Percentiles rank a stretch among this genome's conserved stretches.
Conservation (phyloP, 179 eudicot genomes). For the Carnegiea gigantea region DNA sequence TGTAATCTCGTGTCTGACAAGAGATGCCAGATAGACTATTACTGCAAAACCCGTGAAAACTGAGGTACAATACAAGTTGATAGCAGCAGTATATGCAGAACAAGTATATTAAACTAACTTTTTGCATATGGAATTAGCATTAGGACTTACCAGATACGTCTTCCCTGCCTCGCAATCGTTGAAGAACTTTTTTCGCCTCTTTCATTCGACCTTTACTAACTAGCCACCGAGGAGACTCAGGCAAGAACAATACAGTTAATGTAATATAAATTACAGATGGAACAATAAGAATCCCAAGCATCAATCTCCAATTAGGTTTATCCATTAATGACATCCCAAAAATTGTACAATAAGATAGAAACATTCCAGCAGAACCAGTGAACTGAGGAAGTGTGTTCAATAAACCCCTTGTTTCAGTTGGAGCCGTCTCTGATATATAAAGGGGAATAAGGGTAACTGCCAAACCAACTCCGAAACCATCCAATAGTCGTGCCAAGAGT, state of each 20-base stretch:
- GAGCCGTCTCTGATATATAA: constrained; percentile 88
- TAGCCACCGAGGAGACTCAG: constrained; percentile 98
- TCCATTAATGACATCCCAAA: constrained; percentile 80
- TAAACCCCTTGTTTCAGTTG: constrained; percentile 80
- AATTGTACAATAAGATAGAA: constrained; percentile 70
- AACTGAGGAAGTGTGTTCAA: constrained; percentile 88
- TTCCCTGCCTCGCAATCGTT: constrained; percentile 71
- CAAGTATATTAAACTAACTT: neutral
- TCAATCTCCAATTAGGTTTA: constrained; percentile 80
- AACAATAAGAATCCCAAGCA: constrained; percentile 70
- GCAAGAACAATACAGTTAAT: constrained; percentile 65
- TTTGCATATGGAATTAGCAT: neutral
- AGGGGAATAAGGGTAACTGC: constrained; percentile 75
- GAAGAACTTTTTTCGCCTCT: constrained; percentile 81
- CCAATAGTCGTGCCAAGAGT: constrained; percentile 69
- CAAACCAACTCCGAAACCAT: constrained; percentile 85
- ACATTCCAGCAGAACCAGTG: constrained; percentile 74
- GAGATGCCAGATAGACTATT: neutral
- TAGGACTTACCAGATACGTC: constrained; percentile 71
- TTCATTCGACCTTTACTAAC: constrained; percentile 86
- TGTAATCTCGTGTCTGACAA: neutral
- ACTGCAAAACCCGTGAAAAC: neutral
- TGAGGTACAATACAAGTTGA: neutral
- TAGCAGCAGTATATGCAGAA: neutral
- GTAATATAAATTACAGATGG: constrained; percentile 62